Evolutionary conservation across 768 basidiomycete species (phyloP).

Genomic region (Fomitopsis pulvina): DNA sequence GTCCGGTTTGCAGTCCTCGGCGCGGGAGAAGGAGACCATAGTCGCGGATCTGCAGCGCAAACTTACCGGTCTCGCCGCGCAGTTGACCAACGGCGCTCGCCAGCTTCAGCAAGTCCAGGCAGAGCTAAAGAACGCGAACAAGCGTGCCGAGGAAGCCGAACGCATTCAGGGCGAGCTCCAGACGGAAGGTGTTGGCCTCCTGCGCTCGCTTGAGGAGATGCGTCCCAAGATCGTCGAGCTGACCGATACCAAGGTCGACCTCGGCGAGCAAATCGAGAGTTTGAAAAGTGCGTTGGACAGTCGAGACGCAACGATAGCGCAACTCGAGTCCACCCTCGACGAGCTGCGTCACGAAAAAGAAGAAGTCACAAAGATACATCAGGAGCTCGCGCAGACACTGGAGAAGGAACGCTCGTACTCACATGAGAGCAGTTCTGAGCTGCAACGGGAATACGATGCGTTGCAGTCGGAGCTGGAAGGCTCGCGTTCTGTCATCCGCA

Average conservation of each 20-base stretch:
- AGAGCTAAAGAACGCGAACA: slow-evolving; percentile 57
- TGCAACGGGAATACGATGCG: slow-evolving; percentile 55
- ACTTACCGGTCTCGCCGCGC: slow-evolving; percentile 46
- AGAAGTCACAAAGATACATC: slow-evolving; percentile 35
- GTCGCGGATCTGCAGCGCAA: slow-evolving; percentile 53
- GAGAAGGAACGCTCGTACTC: slow-evolving; percentile 48
- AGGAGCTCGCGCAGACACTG: slow-evolving; percentile 31
- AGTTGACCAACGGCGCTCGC: slow-evolving; percentile 45
- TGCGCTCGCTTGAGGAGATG: slow-evolving; percentile 83
- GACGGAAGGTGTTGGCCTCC: slow-evolving; percentile 66
- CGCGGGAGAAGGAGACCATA: slow-evolving; percentile 38
- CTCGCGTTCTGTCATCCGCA: slow-evolving; percentile 44
- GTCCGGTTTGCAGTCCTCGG: slow-evolving; percentile 39
- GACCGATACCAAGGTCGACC: slow-evolving; percentile 62
- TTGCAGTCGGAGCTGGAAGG: slow-evolving; percentile 58
- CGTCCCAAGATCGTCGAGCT: slow-evolving; percentile 80
- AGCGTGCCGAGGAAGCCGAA: slow-evolving; percentile 73
- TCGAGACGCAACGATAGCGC: slow-evolving; percentile 50
- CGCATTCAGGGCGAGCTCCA: slow-evolving; percentile 66
- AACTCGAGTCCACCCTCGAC: slow-evolving; percentile 54
- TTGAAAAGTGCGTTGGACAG: slow-evolving; percentile 48
- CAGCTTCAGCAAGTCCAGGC: slow-evolving; percentile 54
- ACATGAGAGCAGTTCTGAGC: slow-evolving; percentile 45
- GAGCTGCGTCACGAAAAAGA: slow-evolving; percentile 48
- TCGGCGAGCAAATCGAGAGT: slow-evolving; percentile 55